Conservation (phyloP, 164 flowering plant species). For the Malania oleifera region DNA sequence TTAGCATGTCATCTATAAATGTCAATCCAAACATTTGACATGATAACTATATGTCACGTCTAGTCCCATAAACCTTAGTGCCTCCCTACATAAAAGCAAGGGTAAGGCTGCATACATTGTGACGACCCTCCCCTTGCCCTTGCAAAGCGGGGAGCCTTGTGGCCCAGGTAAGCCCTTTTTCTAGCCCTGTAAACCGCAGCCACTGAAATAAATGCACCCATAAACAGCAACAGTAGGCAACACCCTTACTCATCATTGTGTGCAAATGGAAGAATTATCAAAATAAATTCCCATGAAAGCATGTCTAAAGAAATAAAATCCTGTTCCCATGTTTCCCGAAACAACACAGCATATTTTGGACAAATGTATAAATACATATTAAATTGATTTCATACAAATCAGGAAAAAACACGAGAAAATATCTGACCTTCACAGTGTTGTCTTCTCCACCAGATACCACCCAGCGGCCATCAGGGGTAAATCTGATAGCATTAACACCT, state of each 20-base stretch:
- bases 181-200: too few relatives aligned
- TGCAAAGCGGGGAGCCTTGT: too few relatives aligned
- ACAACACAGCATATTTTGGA: background rate
- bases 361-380: background rate
- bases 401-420: background rate
- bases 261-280: background rate
- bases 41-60: too few relatives aligned
- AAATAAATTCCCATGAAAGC: background rate
- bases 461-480: slow-evolving; percentile 99
- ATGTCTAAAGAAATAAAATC: background rate
- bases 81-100: too few relatives aligned
- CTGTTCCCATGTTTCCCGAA: background rate
- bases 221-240: background rate
- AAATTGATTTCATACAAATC: background rate
- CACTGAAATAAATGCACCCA: too few relatives aligned
- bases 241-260: background rate
- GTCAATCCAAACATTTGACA: too few relatives aligned
- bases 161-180: too few relatives aligned
- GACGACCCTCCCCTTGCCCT: too few relatives aligned
- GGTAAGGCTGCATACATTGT: too few relatives aligned
- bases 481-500: slow-evolving; percentile 91
- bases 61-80: too few relatives aligned
- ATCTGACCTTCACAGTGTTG: slow-evolving; percentile 78
- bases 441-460: slow-evolving; percentile 99
- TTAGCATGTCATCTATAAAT: too few relatives aligned